Evolutionary conservation across 2,329 filamentous ascomycete genomes (phyloP).

Genomic region (Zymoseptoria crescenta): DNA sequence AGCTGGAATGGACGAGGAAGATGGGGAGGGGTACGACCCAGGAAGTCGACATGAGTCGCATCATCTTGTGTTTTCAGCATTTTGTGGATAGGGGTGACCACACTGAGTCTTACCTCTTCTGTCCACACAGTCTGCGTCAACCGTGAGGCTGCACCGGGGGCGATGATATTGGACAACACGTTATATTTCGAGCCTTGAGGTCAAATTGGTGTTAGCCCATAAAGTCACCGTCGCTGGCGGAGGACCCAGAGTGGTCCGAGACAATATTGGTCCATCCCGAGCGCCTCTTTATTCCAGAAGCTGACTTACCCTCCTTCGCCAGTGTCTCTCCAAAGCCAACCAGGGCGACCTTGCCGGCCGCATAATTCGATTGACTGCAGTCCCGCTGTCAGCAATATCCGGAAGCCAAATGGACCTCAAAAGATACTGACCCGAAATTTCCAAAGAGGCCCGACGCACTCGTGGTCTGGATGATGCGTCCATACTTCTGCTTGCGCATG

Average conservation of each 20-base stretch:
- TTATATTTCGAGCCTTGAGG: slow-evolving; percentile 67
- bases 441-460: slow-evolving; percentile 95
- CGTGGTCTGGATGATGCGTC: slow-evolving; percentile 88
- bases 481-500: slow-evolving; percentile 97
- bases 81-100: background rate
- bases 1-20: slow-evolving; percentile 75
- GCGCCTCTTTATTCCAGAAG: no score
- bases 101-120: slow-evolving; percentile 48
- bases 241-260: background rate
- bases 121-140: slow-evolving; percentile 95
- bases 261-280: background rate
- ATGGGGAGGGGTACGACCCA: slow-evolving; percentile 93
- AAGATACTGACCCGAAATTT: slow-evolving; percentile 96
- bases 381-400: slow-evolving; percentile 94
- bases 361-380: slow-evolving; percentile 96
- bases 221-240: no score
- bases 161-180: slow-evolving; percentile 85
- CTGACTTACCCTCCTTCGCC: slow-evolving; percentile 73
- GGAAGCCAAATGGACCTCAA: slow-evolving; percentile 93
- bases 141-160: slow-evolving; percentile 87
- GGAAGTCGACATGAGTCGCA: slow-evolving; percentile 76
- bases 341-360: slow-evolving; percentile 87
- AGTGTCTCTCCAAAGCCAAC: slow-evolving; percentile 95
- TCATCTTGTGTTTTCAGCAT: slow-evolving; percentile 37
- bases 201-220: no score